Base-by-base conservation (phyloP, 441 rosid species). In the Erysimum cheiri region DNA sequence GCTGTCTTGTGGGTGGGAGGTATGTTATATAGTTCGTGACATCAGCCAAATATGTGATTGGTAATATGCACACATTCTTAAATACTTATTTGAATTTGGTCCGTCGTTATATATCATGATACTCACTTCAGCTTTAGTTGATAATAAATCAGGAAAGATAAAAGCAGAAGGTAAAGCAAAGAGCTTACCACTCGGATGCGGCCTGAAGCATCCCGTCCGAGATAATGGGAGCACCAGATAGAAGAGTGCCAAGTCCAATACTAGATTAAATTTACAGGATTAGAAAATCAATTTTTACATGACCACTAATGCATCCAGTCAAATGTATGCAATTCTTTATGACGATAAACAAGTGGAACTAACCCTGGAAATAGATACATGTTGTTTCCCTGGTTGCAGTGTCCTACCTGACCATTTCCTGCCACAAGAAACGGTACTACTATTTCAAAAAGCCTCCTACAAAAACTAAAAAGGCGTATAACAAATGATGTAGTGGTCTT, bases 361-460 rank as follows among this genome's bases (percentile, higher is more conserved):
- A 50, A 95, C 99, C 99, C 99, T 9, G 99, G 99, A 72, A 95
- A 95, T 71, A 95, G 93, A 81, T 92, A 95, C 99, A 95, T 95
- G 85, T 95, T 95, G 87, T 92, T 92, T 70, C 97, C 99, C 82
- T 95, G 99, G 85, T 95, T 95, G 89, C 93, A 85, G 76, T 87
- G 92, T 79, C 99, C 99, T 43, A 91, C 69, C 3, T 69, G 81
- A 68, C 97, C 95, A 80, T 88, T 82, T 63, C 96, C 99, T 95
- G 85, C 63, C 72, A 35, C 52, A 78, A 46, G 60, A 46, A 71
- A 50, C 70, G 33, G 70, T 70, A 60, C 19, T n/a, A 28, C 29
- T n/a, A 65, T 70, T 39, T 55, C 5, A 36, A 61, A 47, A 60
- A 37, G 40, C 31, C 55, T 59, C 49, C 0, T 13, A 52, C 4